phyloP scores from a whole-genome alignment of 352 stramenopile species.

The Phytophthora rubi region DNA sequence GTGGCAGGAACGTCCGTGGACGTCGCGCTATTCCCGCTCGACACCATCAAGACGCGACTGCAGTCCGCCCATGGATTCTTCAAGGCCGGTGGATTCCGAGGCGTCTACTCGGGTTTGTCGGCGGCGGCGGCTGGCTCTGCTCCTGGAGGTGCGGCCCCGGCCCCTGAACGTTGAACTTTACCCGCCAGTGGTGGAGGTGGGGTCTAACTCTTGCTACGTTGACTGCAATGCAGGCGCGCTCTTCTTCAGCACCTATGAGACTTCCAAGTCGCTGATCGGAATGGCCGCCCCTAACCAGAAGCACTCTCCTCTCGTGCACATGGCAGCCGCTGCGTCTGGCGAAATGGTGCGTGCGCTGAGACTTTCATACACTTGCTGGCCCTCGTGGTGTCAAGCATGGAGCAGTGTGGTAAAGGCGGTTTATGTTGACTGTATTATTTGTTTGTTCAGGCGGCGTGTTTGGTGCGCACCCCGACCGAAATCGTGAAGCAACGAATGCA shows the following conservation, averaged over 20 bases:
- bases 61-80: slow-evolving; percentile 97
- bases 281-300: slow-evolving; percentile 63
- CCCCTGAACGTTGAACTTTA: not conserved
- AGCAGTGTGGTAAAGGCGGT: not conserved
- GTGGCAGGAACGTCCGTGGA: slow-evolving; percentile 97
- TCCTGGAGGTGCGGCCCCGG: slow-evolving; percentile 68
- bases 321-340: slow-evolving; percentile 94
- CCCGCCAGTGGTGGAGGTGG: not conserved
- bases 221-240: slow-evolving; percentile 71
- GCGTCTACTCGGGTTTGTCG: slow-evolving; percentile 92
- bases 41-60: slow-evolving; percentile 99
- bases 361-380: not conserved
- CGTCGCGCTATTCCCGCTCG: slow-evolving; percentile 97
- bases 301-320: slow-evolving; percentile 93
- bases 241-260: slow-evolving; percentile 93
- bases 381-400: not conserved
- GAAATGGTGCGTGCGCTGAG: slow-evolving; percentile 82
- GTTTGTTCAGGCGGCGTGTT: slow-evolving; percentile 86
- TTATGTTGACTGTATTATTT: slow-evolving; percentile 3
- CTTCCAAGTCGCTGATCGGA: slow-evolving; percentile 82
- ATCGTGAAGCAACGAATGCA: slow-evolving; percentile 99
- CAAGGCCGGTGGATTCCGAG: slow-evolving; percentile 96
- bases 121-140: slow-evolving; percentile 92
- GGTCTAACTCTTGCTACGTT: slow-evolving; percentile 5
- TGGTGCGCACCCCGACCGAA: slow-evolving; percentile 98